Base-by-base conservation (phyloP, 1,284 basidiomycete genomes). In the Exobasidium rhododendri region DNA sequence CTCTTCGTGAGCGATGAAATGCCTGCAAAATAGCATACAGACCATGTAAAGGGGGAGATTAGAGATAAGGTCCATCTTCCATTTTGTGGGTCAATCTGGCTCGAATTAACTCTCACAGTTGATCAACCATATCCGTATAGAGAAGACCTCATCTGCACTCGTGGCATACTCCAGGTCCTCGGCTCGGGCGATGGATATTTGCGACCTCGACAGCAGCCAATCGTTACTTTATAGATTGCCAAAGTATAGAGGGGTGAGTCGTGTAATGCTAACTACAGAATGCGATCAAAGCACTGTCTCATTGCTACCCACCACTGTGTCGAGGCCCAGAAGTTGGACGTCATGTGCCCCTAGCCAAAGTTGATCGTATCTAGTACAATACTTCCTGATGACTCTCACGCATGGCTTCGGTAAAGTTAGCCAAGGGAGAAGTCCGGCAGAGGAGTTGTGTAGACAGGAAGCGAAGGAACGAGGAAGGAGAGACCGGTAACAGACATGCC, bases 1-100 rank as follows among this genome's bases (percentile, higher is more conserved):
- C 89, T 89, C 81, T 91, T 92, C 43, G 90, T 90, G 1, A 98
- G 85, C 79, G 90, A 91, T 28, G 88, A 87, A 50, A 97, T 90
- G 13, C 90, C 71, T 70, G 67, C 7, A 31, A 5, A 29, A 32
- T 5, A 29, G 1, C 22, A n/a, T 50, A 2, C 26, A 26, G 22
- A 24, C 17, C 29, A 43, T 31, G 4, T 22, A 53, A 22, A 3
- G 14, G 30, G n/a, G 5, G 28, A 3, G 14, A 17, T 7, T 35
- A 54, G 30, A 40, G 13, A 14, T 45, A 35, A 24, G 20, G n/a
- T 26, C 29, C 11, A 17, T n/a, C n/a, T n/a, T n/a, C n/a, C n/a
- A n/a, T n/a, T n/a, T n/a, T n/a, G 53, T 55, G 3, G 28, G 26
- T 24, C 17, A n/a, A n/a, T 32, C 26, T n/a, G 3, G 17, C 11